Evolutionary conservation across 306 rosid species (phyloP).

Genomic region (Gillenia trifoliata): DNA sequence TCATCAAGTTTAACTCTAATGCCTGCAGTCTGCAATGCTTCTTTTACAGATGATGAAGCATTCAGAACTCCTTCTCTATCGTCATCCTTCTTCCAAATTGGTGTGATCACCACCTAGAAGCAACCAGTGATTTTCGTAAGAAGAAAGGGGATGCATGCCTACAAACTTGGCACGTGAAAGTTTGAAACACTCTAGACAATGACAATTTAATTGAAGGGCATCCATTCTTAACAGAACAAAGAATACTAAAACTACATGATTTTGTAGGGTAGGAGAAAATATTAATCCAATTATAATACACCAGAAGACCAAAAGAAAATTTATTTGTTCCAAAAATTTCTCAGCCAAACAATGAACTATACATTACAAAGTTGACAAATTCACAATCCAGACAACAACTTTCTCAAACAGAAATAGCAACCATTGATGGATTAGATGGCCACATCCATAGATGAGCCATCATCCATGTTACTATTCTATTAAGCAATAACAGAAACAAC

Average conservation of each 20-base stretch:
- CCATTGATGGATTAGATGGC: background rate
- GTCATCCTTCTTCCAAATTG: constrained; percentile 93
- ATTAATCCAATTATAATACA: background rate
- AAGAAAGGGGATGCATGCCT: background rate
- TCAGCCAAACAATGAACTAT: background rate
- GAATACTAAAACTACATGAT: background rate
- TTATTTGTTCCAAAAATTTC: background rate
- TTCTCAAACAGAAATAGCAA: background rate
- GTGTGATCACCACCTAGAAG: constrained; percentile 81
- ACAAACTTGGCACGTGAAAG: background rate
- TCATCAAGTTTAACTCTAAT: constrained; percentile 81
- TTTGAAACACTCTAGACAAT: background rate
- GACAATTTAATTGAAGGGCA: background rate
- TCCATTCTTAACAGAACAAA: background rate
- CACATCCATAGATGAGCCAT: background rate
- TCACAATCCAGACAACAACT: background rate
- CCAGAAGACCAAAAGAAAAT: background rate
- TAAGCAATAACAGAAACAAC: background rate
- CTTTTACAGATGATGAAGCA: constrained; percentile 67
- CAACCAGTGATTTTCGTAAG: constrained; percentile 14
- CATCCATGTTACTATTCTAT: background rate
- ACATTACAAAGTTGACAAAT: background rate
- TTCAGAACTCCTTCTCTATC: constrained; percentile 58
- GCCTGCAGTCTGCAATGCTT: constrained; percentile 55
- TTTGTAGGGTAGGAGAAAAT: background rate